phyloP scores from a whole-genome alignment of 768 basidiomycete genomes.

The Rhizopogon vesiculosus region DNA sequence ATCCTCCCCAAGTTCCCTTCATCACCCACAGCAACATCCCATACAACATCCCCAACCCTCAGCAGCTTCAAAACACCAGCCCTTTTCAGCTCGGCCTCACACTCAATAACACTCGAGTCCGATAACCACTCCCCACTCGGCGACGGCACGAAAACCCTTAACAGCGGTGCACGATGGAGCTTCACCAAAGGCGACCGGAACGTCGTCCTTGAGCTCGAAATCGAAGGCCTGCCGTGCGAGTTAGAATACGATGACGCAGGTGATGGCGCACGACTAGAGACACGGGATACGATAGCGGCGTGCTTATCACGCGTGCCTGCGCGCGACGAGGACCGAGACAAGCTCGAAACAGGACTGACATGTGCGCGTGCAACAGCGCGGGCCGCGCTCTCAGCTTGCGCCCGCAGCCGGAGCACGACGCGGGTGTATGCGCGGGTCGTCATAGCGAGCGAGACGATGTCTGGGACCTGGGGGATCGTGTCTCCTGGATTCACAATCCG shows the following conservation, averaged over 20 bases:
- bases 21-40: conserved; percentile 84
- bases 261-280: conserved; percentile 65
- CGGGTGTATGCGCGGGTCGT: conserved; percentile 75
- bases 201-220: conserved; percentile 7
- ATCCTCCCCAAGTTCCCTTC: conserved; percentile 81
- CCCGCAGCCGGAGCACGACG: conserved; percentile 73
- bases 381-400: conserved; percentile 67
- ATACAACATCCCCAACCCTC: conserved; percentile 76
- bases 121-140: conserved; percentile 86
- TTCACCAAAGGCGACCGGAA: conserved; percentile 74
- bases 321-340: background rate
- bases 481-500: conserved; percentile 33
- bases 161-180: conserved; percentile 64
- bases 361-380: conserved; percentile 14
- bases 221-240: conserved; percentile 21
- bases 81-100: conserved; percentile 73
- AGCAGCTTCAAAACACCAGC: conserved; percentile 62
- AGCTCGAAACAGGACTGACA: conserved; percentile 1
- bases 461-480: conserved; percentile 34
- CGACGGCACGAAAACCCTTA: conserved; percentile 81
- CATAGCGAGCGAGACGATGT: conserved; percentile 48
- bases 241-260: conserved; percentile 37
- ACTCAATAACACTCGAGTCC: conserved; percentile 75
- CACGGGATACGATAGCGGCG: conserved; percentile 5
- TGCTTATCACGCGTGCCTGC: conserved; percentile 12